These are phyloP conservation scores for Calonectria pseudoturangicola DNA, from an alignment of 2,329 filamentous ascomycete genomes.

Conservation along the genomic window DNA sequence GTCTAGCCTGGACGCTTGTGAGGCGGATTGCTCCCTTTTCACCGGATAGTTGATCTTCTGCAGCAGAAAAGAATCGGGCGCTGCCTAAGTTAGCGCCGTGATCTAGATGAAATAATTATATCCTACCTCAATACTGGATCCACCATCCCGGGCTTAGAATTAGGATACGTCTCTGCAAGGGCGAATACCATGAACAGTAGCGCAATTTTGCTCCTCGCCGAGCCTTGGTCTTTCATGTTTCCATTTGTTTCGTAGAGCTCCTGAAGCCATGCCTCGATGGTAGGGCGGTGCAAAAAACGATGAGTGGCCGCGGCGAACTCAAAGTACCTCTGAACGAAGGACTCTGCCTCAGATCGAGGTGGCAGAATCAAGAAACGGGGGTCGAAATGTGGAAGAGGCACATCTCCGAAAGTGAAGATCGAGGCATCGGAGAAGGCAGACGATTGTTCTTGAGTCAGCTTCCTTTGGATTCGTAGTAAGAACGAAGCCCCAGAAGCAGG, in stretches of 20 bases:
- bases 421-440: slow-evolving; percentile 63
- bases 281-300: slow-evolving; percentile 71
- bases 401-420: slow-evolving; percentile 69
- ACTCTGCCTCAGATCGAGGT: slow-evolving; percentile 56
- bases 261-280: slow-evolving; percentile 67
- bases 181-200: slow-evolving; percentile 71
- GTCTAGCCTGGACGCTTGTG: slow-evolving; percentile 62
- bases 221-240: slow-evolving; percentile 46
- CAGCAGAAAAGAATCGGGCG: slow-evolving; percentile 58
- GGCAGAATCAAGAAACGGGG: slow-evolving; percentile 62
- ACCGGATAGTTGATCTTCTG: slow-evolving; percentile 59
- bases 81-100: slow-evolving; percentile 40
- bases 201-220: slow-evolving; percentile 58
- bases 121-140: slow-evolving; percentile 32
- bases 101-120: too few species aligned
- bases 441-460: slow-evolving; percentile 61
- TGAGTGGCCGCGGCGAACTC: slow-evolving; percentile 74
- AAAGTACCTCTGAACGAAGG: slow-evolving; percentile 69
- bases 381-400: slow-evolving; percentile 63
- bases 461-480: slow-evolving; percentile 56
- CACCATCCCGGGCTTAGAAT: slow-evolving; percentile 44
- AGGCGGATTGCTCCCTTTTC: slow-evolving; percentile 61
- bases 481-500: slow-evolving; percentile 48
- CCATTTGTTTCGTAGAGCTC: slow-evolving; percentile 60
- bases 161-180: slow-evolving; percentile 66